phyloP scores from a whole-genome alignment of 176 grass and related monocot genomes.

The Avena eriantha region DNA sequence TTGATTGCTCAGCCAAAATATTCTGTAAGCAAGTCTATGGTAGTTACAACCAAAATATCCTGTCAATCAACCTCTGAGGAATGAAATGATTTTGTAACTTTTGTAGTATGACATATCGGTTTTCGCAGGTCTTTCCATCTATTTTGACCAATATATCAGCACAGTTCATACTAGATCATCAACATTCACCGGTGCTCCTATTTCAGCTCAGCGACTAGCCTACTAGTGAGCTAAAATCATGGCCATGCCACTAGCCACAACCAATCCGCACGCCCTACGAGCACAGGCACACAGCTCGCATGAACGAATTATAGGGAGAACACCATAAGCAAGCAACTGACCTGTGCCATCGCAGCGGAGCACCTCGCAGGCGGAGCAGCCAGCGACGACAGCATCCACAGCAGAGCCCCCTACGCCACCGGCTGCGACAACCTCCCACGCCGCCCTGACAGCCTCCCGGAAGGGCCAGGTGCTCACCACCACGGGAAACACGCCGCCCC shows the following conservation, averaged over 20 bases:
- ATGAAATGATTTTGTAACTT: background rate
- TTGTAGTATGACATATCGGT: background rate
- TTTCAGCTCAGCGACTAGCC: background rate
- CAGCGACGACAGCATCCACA: constrained; percentile 72
- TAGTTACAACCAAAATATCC: background rate
- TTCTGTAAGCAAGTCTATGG: background rate
- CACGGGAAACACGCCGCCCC: constrained; percentile 45
- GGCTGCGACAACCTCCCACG: constrained; percentile 62
- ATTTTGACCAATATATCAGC: background rate
- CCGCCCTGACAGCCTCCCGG: constrained; percentile 66
- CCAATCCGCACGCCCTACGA: background rate
- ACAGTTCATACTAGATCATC: background rate
- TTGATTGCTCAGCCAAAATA: background rate
- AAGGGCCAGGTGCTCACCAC: constrained; percentile 93
- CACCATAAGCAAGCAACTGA: constrained; percentile 14
- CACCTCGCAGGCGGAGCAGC: constrained; percentile 83
- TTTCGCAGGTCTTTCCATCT: background rate
- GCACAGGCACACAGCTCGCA: background rate
- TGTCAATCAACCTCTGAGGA: background rate
- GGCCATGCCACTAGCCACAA: background rate
- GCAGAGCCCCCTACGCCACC: constrained; percentile 54
- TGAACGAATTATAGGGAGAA: background rate
- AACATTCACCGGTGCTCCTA: background rate
- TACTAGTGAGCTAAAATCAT: background rate
- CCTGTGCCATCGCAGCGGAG: constrained; percentile 93